Evolutionary conservation across 106 monocot genomes (phyloP), one percentile per base, ranked within the genome.

Genomic region (Dioscorea zingiberensis): DNA sequence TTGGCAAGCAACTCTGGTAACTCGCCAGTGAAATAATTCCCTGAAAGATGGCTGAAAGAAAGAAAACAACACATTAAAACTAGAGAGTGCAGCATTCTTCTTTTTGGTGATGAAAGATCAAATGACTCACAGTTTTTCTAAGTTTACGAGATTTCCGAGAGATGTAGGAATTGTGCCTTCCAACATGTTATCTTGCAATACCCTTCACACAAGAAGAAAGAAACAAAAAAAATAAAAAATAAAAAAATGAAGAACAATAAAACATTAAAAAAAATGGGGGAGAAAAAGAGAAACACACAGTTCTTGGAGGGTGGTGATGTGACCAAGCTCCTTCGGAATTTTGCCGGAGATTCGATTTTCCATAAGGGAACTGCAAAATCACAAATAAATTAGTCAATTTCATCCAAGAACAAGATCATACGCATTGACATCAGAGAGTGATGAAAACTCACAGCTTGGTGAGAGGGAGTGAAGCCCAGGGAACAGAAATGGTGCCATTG

Each of bases 1-100:
- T 76, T 79, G 21, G 72, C 79, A 5, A 84, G 73, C 2, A 63
- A 47, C 1, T 84, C 76, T 16, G 84, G 84, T 18, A 84, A 59
- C 54, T 69, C 56, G 2, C 84, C 84, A 22, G 53, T 73, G 25
- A 84, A 65, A 53, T 73, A 70, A 54, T 84, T 84, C 0, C 64
- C 11, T 64, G 27, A 17, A 47, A 76, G 60, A 23, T 51, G 14
- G 11, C 81, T 81, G 59, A 24, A 81, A 16, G 6, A 47, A 66
- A n/a, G 25, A 2, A 18, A 32, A 7, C 27, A n/a, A n/a, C 6
- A 38, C 0, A 38, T 8, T 9, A 61, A 26, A 16, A 2, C n/a
- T n/a, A n/a, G n/a, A n/a, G n/a, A n/a, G n/a, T n/a, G n/a, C n/a
- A n/a, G n/a, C n/a, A n/a, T n/a, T n/a, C n/a, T n/a, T n/a, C n/a